Evolutionary conservation across 306 rosid genomes (phyloP), one percentile per base, ranked within the genome.

Genomic region (Aeschynomene evenia): DNA sequence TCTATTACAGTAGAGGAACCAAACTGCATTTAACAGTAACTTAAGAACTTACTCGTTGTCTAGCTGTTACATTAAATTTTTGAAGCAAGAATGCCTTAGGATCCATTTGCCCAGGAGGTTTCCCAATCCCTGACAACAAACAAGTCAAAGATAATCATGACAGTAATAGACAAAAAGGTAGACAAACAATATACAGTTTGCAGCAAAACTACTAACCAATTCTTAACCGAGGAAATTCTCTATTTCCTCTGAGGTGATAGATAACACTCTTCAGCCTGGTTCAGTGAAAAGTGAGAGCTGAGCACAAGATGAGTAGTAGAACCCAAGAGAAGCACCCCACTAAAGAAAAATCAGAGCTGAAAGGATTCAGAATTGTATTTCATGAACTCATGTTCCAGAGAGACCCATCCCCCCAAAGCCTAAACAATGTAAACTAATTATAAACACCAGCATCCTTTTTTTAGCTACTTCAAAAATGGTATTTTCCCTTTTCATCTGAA

Each of bases 91-190:
- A 94, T 34, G 97, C 99, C 77, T 94, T 91, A 39, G 99, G 96
- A 82, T 94, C 99, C 99, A 94, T 94, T 84, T 91, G 97, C 62
- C 97, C 97, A 29, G 99, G 95, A 63, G 96, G 97, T 76, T 82
- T 85, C 43, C 95, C 99, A 39, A 91, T 94, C 66, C 97, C 99
- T 91, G 51, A 22, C 20, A 66, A 15, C 22, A 53, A 53, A 59
- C 23, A 73, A 48, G 70, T 46, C 53, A 40, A 70, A 65, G 48
- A 54, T 54, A 61, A 62, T 16, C 14, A 71, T 46, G 24, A 57
- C 37, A 8, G 10, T 24, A 14, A 33, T 33, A 16, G 31, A 36
- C 7, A 28, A 45, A 71, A 51, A 40, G 13, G 34, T 15, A 61
- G 13, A 50, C 15, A 45, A 42, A 61, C 26, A 39, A 36, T 29